These are phyloP conservation scores for Cyamopsis tetragonoloba DNA, from an alignment of 306 rosid species.

Conservation along the genomic window DNA sequence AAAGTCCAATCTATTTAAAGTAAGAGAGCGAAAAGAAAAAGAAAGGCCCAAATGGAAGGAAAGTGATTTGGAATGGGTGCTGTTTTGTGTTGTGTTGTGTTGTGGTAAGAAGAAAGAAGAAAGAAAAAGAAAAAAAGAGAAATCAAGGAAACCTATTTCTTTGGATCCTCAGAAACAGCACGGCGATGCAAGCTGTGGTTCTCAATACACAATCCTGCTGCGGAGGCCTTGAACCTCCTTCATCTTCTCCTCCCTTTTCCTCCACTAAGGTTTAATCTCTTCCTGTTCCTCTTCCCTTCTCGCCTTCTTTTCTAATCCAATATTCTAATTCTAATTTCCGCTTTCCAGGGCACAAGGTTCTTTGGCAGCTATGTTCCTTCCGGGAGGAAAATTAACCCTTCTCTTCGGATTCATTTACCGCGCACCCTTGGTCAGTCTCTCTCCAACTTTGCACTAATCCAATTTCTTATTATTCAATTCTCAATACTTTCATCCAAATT, in stretches of 20 bases:
- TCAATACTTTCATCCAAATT: not conserved
- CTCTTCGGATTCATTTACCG: slow-evolving; percentile 32
- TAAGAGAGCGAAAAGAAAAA: too few relatives aligned
- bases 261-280: slow-evolving; percentile 29
- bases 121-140: not conserved
- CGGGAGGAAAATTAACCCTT: slow-evolving; percentile 23
- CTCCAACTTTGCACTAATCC: not conserved
- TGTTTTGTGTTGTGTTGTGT: too few relatives aligned
- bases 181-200: slow-evolving; percentile 52
- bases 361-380: slow-evolving; percentile 29
- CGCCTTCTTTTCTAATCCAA: not conserved
- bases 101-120: too few relatives aligned
- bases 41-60: not conserved
- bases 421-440: slow-evolving; percentile 36
- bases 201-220: slow-evolving; percentile 46
- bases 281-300: not conserved
- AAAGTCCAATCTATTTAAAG: too few relatives aligned
- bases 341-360: slow-evolving; percentile 40
- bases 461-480: not conserved
- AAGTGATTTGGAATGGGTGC: too few relatives aligned
- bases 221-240: slow-evolving; percentile 31
- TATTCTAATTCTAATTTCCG: not conserved
- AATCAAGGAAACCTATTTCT: not conserved
- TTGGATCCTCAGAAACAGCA: not conserved
- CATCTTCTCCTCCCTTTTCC: slow-evolving; percentile 34